Evolutionary conservation across 2,329 filamentous ascomycete species (phyloP).

Genomic region (Cladophialophora bantiana): DNA sequence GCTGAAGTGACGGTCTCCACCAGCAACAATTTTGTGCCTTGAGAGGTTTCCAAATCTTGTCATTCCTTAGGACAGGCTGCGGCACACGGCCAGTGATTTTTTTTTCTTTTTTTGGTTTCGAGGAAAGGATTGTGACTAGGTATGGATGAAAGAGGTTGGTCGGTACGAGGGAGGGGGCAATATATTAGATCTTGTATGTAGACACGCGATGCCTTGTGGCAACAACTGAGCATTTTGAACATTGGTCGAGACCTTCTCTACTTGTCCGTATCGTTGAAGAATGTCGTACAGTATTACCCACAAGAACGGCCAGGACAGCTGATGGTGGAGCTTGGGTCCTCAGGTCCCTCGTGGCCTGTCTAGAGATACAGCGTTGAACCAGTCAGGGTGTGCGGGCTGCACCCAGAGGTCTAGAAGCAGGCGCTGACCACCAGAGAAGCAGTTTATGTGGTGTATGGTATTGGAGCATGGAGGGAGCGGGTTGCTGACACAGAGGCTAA

Average conservation of each 20-base stretch:
- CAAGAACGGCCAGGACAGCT: background rate
- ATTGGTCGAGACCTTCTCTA: background rate
- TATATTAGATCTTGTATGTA: background rate
- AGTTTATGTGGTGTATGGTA: background rate
- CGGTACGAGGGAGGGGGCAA: constrained; percentile 2
- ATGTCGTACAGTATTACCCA: background rate
- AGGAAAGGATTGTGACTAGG: background rate
- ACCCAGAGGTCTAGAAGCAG: constrained; percentile 5
- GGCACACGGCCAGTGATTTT: constrained; percentile 13
- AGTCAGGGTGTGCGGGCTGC: constrained; percentile 12
- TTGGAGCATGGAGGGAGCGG: background rate
- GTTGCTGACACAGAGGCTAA: constrained; percentile 7
- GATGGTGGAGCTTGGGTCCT: constrained; percentile 4
- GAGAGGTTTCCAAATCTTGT: constrained; percentile 21
- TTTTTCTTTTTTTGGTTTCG: background rate
- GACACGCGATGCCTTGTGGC: background rate
- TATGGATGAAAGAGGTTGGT: background rate
- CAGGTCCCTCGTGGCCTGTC: background rate
- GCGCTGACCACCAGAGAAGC: constrained; percentile 6
- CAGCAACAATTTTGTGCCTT: constrained; percentile 21
- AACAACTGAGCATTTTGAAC: background rate
- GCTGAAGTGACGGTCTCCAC: background rate
- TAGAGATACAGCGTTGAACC: background rate
- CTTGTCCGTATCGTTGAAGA: background rate
- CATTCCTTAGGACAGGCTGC: constrained; percentile 11